A percentile compares a stretch with the other conserved stretches of the same genome.
These are phyloP conservation scores for Omphalea diandra DNA, from an alignment of 441 rosid species.

Conservation along the genomic window DNA sequence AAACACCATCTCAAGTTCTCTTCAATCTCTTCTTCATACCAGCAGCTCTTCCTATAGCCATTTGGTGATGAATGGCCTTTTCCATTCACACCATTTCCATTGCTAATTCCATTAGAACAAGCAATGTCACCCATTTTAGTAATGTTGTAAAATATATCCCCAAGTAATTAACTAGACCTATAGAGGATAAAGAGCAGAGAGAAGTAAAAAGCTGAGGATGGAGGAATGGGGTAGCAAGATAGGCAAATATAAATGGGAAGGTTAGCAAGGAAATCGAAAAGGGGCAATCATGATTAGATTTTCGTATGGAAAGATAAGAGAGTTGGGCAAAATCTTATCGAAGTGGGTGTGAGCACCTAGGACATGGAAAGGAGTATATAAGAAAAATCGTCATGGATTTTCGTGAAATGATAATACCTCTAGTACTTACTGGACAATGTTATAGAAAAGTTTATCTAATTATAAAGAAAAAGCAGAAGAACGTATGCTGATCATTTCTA, in stretches of 20 bases:
- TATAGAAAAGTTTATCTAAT: no score
- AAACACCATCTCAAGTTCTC: conserved; percentile 62
- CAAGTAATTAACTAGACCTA: no score
- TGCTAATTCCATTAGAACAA: conserved; percentile 33
- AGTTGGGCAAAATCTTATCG: conserved; percentile 30
- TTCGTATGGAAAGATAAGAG: conserved; percentile 12
- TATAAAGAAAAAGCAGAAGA: not conserved
- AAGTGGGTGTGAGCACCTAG: conserved; percentile 20
- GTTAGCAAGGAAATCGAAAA: conserved; percentile 23
- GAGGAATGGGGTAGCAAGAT: no score
- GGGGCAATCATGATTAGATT: conserved; percentile 28
- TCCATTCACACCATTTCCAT: conserved; percentile 35
- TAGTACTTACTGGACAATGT: no score
- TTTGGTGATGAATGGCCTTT: conserved; percentile 35
- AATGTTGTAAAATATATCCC: no score
- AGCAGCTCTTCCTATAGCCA: conserved; percentile 61
- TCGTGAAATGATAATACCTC: conserved; percentile 19
- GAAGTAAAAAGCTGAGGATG: no score
- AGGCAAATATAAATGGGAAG: conserved; percentile 39
- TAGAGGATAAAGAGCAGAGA: not conserved
- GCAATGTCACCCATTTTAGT: conserved; percentile 51
- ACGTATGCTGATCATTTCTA: conserved; percentile 12
- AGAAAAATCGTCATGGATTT: conserved; percentile 33
- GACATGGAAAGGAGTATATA: no score
- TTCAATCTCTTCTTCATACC: conserved; percentile 73